A percentile compares a stretch with the other conserved stretches of the same genome.
These are phyloP conservation scores for Solanum pennellii DNA, from an alignment of 257 asterid species.

Conservation along the genomic window DNA sequence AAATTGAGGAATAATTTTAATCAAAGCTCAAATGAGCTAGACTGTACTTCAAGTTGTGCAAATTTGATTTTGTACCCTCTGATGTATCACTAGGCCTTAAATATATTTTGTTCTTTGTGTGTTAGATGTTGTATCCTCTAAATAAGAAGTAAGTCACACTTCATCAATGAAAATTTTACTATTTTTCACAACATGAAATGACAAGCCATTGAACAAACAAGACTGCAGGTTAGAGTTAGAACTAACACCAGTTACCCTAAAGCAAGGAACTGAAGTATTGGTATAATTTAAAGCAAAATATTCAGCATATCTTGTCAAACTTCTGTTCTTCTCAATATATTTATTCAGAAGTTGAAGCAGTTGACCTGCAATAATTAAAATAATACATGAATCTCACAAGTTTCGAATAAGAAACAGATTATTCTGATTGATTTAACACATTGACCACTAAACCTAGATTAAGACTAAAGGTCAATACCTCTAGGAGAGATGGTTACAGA, in stretches of 20 bases:
- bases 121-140: background rate
- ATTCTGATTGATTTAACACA: background rate
- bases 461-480: background rate
- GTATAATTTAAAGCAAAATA: background rate
- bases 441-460: constrained; percentile 2
- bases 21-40: background rate
- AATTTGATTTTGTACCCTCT: background rate
- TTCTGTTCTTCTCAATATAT: background rate
- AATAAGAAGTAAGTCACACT: background rate
- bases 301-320: background rate
- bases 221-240: background rate
- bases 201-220: background rate
- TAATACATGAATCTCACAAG: background rate
- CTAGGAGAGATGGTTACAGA: background rate
- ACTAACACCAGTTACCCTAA: background rate
- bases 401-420: background rate
- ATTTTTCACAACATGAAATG: background rate
- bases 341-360: background rate
- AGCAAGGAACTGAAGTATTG: background rate
- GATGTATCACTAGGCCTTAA: background rate
- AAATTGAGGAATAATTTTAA: background rate
- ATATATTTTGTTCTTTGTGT: background rate
- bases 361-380: background rate
- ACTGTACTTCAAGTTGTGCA: background rate
- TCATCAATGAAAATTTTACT: background rate